Evolutionary conservation across 495 filamentous ascomycete species (phyloP), one percentile per base, ranked within the genome.

Genomic region (Astrothelium macrocarpum): DNA sequence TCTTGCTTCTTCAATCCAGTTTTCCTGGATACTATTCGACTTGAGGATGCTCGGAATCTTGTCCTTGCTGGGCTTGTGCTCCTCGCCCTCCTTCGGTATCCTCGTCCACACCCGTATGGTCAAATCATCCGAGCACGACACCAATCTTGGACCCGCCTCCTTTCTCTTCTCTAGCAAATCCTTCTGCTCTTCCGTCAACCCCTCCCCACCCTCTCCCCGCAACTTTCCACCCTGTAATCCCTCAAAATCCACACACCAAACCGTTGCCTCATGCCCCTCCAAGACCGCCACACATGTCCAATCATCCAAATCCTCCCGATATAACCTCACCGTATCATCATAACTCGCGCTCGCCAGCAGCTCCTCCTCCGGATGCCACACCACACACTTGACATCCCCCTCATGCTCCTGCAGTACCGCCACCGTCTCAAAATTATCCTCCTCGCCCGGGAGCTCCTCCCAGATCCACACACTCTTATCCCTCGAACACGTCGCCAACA

Each of bases 391-490:
- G 42, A 98, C 92, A 72, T 98, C 94, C 16, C 88, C 92, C 31
- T 88, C 88, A 71, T 98, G 94, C 74, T 97, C 94, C 74, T 86
- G 87, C 74, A 97, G 80, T 62, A 98, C 93, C 0, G 93, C 93
- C 5, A 97, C 84, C 7, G 94, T 97, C 82, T 98, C 94, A 72
- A 89, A 97, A 65, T 96, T 92, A 71, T 96, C 93, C 31, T 93
- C 91, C 7, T 84, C 89, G 9, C 49, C 49, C 23, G 49, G 49
- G 2, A 97, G 81, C 71, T 96, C 92, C 74, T 98, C 94, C 94
- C 94, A 98, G 59, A 98, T 88, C 94, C 94, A 98, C n/a, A 98
- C 89, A 26, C 84, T 87, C 77, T 97, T 97, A 74, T 98, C 94
- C 12, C 94, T 81, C 26, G 84, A 86, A 71, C 91, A 97, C 0